phyloP scores from a whole-genome alignment of 495 filamentous ascomycete genomes.

The Trichoderma asperelloides region DNA sequence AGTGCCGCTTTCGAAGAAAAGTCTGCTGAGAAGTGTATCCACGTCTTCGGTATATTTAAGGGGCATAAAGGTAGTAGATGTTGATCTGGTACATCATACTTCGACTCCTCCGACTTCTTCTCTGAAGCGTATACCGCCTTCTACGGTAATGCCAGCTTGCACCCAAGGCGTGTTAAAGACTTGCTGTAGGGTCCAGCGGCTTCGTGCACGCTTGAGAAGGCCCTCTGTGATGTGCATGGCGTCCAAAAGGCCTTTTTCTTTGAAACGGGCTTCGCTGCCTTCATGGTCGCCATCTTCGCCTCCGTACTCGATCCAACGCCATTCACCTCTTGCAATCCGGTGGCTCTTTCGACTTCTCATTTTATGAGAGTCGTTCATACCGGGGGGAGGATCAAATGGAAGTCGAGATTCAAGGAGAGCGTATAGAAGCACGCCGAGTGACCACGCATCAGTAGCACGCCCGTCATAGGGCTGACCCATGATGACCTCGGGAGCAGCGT shows the following conservation, averaged over 20 bases:
- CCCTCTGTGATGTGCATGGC: slow-evolving; percentile 75
- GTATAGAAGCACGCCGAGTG: slow-evolving; percentile 85
- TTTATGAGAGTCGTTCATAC: slow-evolving; percentile 58
- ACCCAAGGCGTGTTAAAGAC: slow-evolving; percentile 73
- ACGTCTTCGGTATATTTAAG: not conserved
- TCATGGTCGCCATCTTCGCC: slow-evolving; percentile 58
- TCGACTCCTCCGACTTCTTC: slow-evolving; percentile 55
- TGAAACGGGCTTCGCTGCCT: slow-evolving; percentile 30
- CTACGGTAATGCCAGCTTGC: slow-evolving; percentile 56
- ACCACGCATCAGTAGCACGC: slow-evolving; percentile 88
- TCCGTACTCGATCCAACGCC: slow-evolving; percentile 82
- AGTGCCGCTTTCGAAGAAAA: not conserved
- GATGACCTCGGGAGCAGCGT: slow-evolving; percentile 91
- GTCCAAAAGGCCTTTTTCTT: slow-evolving; percentile 56
- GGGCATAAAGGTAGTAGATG: not conserved
- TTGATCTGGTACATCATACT: not conserved
- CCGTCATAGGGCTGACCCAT: slow-evolving; percentile 95
- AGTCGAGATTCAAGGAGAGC: slow-evolving; percentile 85
- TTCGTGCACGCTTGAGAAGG: slow-evolving; percentile 68
- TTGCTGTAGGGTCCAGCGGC: slow-evolving; percentile 61
- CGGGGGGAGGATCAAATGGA: slow-evolving; percentile 81
- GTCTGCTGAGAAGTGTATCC: not conserved
- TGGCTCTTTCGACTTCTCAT: slow-evolving; percentile 73
- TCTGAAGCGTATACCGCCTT: slow-evolving; percentile 58
- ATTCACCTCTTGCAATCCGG: slow-evolving; percentile 89